A percentile compares a stretch with the other conserved stretches of the same genome.
Evolutionary conservation across 2,329 filamentous ascomycete genomes (phyloP).

Genomic region (Herpotrichia juniperi): DNA sequence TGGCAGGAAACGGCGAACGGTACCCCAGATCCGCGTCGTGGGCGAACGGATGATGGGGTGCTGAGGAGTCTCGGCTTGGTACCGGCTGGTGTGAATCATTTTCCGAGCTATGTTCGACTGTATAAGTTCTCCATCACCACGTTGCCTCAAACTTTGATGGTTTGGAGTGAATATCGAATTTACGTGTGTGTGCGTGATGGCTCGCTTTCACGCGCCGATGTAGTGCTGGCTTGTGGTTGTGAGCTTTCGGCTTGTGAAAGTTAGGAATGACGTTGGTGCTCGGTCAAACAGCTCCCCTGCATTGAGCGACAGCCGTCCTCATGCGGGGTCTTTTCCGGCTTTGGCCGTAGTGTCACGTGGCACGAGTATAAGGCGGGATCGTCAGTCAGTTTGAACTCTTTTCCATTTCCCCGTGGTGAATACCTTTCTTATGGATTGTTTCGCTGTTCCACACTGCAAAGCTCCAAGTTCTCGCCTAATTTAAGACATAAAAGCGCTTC

Average conservation of each 20-base stretch:
- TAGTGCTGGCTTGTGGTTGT: conserved; percentile 12
- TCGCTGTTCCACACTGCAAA: too few species aligned
- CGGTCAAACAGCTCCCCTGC: conserved; percentile 3
- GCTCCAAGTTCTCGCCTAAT: too few species aligned
- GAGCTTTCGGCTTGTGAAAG: conserved; percentile 36
- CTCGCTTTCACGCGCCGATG: conserved; percentile 12
- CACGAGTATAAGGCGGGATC: conserved; percentile 24
- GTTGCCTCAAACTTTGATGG: too few species aligned
- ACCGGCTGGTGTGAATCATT: conserved; percentile 30
- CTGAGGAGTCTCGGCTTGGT: conserved; percentile 26
- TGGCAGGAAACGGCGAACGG: conserved; percentile 21
- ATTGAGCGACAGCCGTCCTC: conserved; percentile 25
- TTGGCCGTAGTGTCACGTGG: conserved; percentile 22
- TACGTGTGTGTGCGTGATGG: neutral
- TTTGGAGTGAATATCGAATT: neutral
- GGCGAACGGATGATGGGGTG: conserved; percentile 40
- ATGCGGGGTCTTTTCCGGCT: conserved; percentile 13
- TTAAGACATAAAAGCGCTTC: too few species aligned
- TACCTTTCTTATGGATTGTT: too few species aligned
- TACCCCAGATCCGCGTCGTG: conserved; percentile 41
- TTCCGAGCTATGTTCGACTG: conserved; percentile 9
- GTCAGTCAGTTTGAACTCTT: neutral
- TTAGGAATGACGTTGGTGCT: conserved; percentile 30
- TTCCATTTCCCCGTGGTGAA: neutral
- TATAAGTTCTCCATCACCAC: too few species aligned